These are phyloP conservation scores for Colletotrichum tropicale DNA, from an alignment of 2,329 filamentous ascomycete genomes.

Conservation along the genomic window DNA sequence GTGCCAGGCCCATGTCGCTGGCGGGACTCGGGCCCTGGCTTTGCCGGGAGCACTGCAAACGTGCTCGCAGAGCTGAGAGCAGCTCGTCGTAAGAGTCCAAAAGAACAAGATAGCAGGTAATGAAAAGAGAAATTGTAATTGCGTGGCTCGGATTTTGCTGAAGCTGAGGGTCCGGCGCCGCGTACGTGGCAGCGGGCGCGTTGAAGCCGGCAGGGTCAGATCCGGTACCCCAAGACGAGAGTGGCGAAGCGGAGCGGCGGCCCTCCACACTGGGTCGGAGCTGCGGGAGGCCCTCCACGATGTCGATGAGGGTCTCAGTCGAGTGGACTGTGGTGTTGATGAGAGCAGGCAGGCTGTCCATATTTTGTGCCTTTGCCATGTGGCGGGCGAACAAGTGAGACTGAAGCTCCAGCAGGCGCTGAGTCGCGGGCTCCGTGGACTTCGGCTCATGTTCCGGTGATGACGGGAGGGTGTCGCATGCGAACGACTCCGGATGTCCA, in stretches of 20 bases:
- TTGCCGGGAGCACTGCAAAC: slow-evolving; percentile 8
- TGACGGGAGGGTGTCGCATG: not conserved
- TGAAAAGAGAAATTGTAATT: slow-evolving; percentile 5
- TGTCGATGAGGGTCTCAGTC: slow-evolving; percentile 10
- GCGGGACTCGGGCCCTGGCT: slow-evolving; percentile 6
- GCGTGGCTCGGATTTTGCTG: not conserved
- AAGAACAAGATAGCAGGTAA: slow-evolving; percentile 9
- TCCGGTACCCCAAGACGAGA: not conserved
- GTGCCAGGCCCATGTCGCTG: not conserved
- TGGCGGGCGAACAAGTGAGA: not conserved
- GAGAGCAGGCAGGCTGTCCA: not conserved
- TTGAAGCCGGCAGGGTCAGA: not conserved
- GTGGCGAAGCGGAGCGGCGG: not conserved
- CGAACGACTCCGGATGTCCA: not conserved
- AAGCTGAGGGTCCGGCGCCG: not conserved
- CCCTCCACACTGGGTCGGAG: not conserved
- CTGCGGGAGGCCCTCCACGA: not conserved
- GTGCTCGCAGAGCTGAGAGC: not conserved
- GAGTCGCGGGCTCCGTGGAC: not conserved
- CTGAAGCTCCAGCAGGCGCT: slow-evolving; percentile 7
- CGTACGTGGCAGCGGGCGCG: not conserved
- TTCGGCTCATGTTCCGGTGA: not conserved
- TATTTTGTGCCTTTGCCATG: not conserved
- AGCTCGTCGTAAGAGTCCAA: slow-evolving; percentile 9
- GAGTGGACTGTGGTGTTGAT: slow-evolving; percentile 8